phyloP scores from a whole-genome alignment of 805 yeast species.

The Sungouiella blattae region DNA sequence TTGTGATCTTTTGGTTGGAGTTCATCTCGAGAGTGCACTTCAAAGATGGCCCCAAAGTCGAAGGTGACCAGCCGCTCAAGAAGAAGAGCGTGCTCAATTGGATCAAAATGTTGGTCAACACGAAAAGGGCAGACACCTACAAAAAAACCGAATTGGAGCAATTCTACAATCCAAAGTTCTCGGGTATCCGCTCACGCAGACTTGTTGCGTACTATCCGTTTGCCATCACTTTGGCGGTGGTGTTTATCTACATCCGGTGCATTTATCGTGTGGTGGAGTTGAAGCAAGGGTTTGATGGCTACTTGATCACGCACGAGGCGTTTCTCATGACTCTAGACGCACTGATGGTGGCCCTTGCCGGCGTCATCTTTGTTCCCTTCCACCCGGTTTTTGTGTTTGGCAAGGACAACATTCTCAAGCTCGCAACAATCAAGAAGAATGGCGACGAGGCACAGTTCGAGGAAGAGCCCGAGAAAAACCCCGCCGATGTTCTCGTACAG shows the following conservation, averaged over 20 bases:
- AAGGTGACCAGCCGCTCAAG: slow-evolving; percentile 12
- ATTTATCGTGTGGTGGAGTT: slow-evolving; percentile 40
- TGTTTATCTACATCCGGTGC: slow-evolving; percentile 31
- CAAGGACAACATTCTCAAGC: slow-evolving; percentile 13
- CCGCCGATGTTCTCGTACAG: slow-evolving; percentile 31
- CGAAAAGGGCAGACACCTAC: slow-evolving; percentile 20
- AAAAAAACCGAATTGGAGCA: slow-evolving; percentile 23
- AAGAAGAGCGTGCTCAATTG: slow-evolving; percentile 23
- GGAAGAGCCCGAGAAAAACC: slow-evolving; percentile 29
- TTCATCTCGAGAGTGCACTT: slow-evolving; percentile 32
- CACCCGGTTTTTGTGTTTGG: slow-evolving; percentile 40
- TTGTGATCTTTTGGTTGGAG: slow-evolving; percentile 34
- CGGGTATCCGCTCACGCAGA: slow-evolving; percentile 19
- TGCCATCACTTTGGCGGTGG: slow-evolving; percentile 30
- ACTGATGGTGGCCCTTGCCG: slow-evolving; percentile 33
- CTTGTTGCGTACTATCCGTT: slow-evolving; percentile 32
- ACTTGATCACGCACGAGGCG: slow-evolving; percentile 33
- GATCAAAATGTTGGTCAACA: slow-evolving; percentile 26
- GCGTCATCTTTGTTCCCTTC: slow-evolving; percentile 33
- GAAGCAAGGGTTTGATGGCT: slow-evolving; percentile 36
- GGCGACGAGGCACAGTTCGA: slow-evolving; percentile 18
- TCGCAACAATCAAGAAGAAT: slow-evolving; percentile 7
- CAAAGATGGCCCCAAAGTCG: slow-evolving; percentile 16
- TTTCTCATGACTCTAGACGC: slow-evolving; percentile 39
- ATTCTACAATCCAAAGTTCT: slow-evolving; percentile 27